These are phyloP conservation scores for Globisporangium cylindrosporum DNA, from an alignment of 352 stramenopile genomes.

Conservation along the genomic window DNA sequence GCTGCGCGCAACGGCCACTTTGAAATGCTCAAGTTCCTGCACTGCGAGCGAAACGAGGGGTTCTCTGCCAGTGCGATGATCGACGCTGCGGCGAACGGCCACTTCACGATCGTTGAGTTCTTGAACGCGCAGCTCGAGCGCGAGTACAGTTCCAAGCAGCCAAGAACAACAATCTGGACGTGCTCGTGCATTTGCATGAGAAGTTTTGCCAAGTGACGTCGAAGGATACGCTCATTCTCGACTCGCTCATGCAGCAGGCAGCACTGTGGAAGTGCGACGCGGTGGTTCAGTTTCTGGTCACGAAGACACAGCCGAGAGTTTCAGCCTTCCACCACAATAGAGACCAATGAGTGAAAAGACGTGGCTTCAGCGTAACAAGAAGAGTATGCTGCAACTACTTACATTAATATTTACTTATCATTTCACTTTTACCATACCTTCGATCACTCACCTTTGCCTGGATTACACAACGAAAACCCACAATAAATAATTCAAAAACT, in stretches of 20 bases:
- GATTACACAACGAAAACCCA: not conserved
- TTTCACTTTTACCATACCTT: not conserved
- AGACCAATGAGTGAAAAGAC: not conserved
- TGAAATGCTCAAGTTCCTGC: not conserved
- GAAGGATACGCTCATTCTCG: not conserved
- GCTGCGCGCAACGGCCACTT: conserved; percentile 1
- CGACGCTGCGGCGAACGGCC: not conserved
- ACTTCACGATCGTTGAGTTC: too few relatives aligned
- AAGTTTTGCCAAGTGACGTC: not conserved
- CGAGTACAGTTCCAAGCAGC: too few relatives aligned
- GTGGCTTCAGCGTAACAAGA: not conserved
- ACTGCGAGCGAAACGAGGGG: not conserved
- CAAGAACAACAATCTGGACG: too few relatives aligned
- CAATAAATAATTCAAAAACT: conserved; percentile 3
- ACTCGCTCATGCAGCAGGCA: not conserved
- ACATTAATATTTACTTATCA: not conserved
- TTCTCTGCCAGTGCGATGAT: not conserved
- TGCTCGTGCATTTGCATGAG: not conserved
- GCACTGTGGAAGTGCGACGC: not conserved
- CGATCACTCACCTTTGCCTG: not conserved
- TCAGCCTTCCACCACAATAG: too few relatives aligned
- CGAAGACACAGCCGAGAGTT: not conserved
- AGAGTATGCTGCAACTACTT: not conserved
- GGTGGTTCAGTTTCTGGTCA: not conserved
- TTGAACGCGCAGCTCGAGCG: too few relatives aligned